Base-by-base conservation (phyloP, 1,284 basidiomycete genomes). In the Veloboletus limbatus region DNA sequence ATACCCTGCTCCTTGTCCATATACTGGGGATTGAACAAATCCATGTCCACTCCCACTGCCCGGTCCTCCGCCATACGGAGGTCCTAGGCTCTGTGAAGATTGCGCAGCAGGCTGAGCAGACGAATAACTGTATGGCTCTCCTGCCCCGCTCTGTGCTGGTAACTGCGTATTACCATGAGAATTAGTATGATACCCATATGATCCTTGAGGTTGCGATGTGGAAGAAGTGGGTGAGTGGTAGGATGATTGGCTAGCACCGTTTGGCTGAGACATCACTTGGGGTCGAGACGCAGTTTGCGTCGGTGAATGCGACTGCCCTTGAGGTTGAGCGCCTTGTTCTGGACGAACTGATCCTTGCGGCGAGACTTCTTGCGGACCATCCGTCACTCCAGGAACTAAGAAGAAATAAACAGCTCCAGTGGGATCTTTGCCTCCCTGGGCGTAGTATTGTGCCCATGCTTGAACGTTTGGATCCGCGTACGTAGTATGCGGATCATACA, bases 361-460 rank as follows among this genome's bases (percentile, higher is more conserved):
- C 6, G 49, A 33, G 24, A 34, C 31, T 11, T 53, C 48, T 16
- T 43, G 39, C 10, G 51, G 18, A 14, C 35, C 36, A 25, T 77
- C 79, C 50, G 76, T 84, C 38, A 89, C 71, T 4, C 85, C 85
- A 7, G 86, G 87, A 2, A 89, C 78, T 4, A 78, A 81, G 43
- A 84, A 63, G 57, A 89, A 89, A 66, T 89, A 89, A 27, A 89
- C 82, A 9, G 81, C 70, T 7, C 87, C 87, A 2, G 82, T 78
- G 1, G 72, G 65, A 53, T 88, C 87, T 30, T 66, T 78, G 3
- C 87, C 86, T 21, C 87, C 87, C 47, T 83, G 78, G 1, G 81
- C 79, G 57, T 89, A 89, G 62, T 89, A 91, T 53, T 81, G 76
- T 4, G 86, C 88, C 88, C 87, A 90, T 0, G 84, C 84, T 56